Evolutionary conservation across 306 rosid genomes (phyloP), one percentile per base, ranked within the genome.

Genomic region (Senna tora): DNA sequence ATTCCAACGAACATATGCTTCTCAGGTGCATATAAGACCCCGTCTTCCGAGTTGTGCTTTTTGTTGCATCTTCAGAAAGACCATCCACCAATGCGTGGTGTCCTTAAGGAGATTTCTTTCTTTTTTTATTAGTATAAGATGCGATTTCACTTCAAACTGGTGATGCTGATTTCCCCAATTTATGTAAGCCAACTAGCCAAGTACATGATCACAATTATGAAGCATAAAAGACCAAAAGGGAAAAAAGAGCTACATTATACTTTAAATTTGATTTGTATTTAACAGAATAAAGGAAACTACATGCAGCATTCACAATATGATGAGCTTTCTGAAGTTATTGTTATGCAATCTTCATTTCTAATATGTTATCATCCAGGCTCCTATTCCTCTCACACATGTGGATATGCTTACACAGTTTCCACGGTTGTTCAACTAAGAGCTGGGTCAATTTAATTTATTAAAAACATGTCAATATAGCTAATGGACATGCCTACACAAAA

Each of bases 1-100:
- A 11, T 90, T 90, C 69, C 96, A 90, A 77, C 79, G 88, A 65
- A 87, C 90, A 25, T 93, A 90, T 65, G 97, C 97, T 63, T 61
- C 86, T 80, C 92, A 93, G 97, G 97, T 93, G 45, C 63, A 51
- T 76, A 45, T n/a, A 13, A 58, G 39, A 66, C 17, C 36, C 65
- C 56, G 9, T 66, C 17, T 61, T 36, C 14, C 12, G 54, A 28
- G 28, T 67, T 69, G 28, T 15, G 9, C 39, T 62, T 53, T 2
- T 42, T 36, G 4, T 60, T 59, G 38, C 51, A 5, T 45, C 19
- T 28, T 57, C 41, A 32, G 12, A 6, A 13, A 19, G 12, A 3
- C 5, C 9, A 34, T 21, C 17, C 11, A 21, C 33, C 43, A 63
- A 25, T 51, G 43, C 6, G 28, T 56, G 28, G 69, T 45, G 57